Evolutionary conservation across 73 alveolate species (phyloP), one percentile per base, ranked within the genome.

Genomic region (Blepharisma japonicum): DNA sequence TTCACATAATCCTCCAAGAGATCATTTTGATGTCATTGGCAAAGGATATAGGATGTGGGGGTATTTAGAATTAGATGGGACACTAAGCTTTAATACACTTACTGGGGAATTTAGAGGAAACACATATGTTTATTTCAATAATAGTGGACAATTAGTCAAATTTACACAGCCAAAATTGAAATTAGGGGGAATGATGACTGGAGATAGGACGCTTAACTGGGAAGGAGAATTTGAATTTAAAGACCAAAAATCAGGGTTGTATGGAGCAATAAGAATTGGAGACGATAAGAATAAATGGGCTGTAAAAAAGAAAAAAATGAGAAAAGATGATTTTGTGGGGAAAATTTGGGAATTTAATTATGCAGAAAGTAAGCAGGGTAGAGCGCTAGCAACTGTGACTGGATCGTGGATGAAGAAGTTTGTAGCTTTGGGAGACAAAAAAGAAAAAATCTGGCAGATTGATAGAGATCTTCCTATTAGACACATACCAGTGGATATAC

Each of bases 1-100:
- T 11, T 83, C 97, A 6, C 99, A 96, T 86, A 97, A 90, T 71
- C 99, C 99, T 0, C 99, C 99, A 7, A 83, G 85, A 7, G 66
- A 47, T 5, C 80, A 70, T 70, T 70, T 70, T 54, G 56, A 70
- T 4, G 80, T 70, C 32, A 45, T 70, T 54, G 56, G 68, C 42
- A 23, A 45, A 45, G 68, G 56, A 38, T 70, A 70, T 45, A 18
- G 66, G 27, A 11, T 70, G 20, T 70, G 45, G 68, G 92, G 92
- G 5, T 85, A 85, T 46, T 85, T 56, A 21, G 91, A 84, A 23
- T 78, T 78, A 39, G 77, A 79, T 8, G 91, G 87, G 23, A 77
- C 81, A 9, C 71, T 84, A 14, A 70, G 87, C 42, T 80, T 56
- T 23, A 84, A 84, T 74, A 84, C 11, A 54, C 66, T 81, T 8